Percentiles rank a stretch among this genome's conserved stretches.
These are phyloP conservation scores for Millerozyma acaciae DNA, from an alignment of 805 yeast species.

Conservation along the genomic window DNA sequence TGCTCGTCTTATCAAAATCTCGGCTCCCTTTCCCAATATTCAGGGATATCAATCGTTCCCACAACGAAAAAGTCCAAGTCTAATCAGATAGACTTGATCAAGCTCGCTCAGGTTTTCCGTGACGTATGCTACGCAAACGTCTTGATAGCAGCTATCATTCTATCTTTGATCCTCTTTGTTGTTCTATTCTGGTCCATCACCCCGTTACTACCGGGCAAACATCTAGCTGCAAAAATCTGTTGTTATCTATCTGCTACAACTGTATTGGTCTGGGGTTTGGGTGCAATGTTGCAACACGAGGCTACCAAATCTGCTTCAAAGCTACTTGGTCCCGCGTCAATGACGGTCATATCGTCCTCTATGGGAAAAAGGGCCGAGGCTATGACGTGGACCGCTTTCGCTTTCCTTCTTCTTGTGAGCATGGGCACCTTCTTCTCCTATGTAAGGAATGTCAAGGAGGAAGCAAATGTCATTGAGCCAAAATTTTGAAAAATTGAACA, in stretches of 20 bases:
- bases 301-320: slow-evolving; percentile 44
- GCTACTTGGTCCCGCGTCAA: slow-evolving; percentile 48
- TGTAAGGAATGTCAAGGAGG: slow-evolving; percentile 17
- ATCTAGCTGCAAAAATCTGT: slow-evolving; percentile 16
- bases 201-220: slow-evolving; percentile 48
- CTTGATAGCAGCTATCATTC: slow-evolving; percentile 44
- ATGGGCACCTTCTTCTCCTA: slow-evolving; percentile 33
- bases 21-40: slow-evolving; percentile 16
- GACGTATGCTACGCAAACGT: slow-evolving; percentile 52
- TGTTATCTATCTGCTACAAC: slow-evolving; percentile 30
- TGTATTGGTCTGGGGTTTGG: slow-evolving; percentile 57
- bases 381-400: slow-evolving; percentile 60
- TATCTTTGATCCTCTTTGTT: slow-evolving; percentile 40
- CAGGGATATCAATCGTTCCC: slow-evolving; percentile 33
- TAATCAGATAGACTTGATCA: slow-evolving; percentile 38
- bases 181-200: slow-evolving; percentile 40
- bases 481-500: slow-evolving; percentile 7
- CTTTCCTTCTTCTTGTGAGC: slow-evolving; percentile 41
- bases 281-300: slow-evolving; percentile 61
- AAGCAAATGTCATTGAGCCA: slow-evolving; percentile 5
- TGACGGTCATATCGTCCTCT: slow-evolving; percentile 42
- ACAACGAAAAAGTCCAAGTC: slow-evolving; percentile 16
- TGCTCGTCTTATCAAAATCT: slow-evolving; percentile 35
- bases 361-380: slow-evolving; percentile 52
- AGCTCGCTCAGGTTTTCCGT: slow-evolving; percentile 43